Evolutionary conservation across 148 eudicot species (phyloP).

Genomic region (Amaranthus palmeri): DNA sequence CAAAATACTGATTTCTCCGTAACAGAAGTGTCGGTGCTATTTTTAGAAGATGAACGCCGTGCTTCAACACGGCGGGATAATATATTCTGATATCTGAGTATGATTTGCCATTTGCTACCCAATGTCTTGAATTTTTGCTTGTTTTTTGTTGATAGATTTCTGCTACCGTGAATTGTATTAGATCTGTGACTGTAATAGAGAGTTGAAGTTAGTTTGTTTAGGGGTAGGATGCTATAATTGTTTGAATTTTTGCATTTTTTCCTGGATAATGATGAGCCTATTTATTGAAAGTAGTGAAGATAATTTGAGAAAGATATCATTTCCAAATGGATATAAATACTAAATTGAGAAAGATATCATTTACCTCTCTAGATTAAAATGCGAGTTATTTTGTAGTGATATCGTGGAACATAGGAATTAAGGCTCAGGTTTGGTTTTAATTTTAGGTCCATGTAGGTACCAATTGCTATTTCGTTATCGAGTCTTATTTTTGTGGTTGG

Average conservation of each 20-base stretch:
- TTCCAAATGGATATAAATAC: no score
- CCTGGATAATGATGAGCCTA: neutral
- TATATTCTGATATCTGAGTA: neutral
- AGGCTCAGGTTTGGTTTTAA: no score
- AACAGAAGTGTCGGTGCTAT: constrained; percentile 28
- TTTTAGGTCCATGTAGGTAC: no score
- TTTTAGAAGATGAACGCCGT: neutral
- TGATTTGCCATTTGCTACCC: neutral
- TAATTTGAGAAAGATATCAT: neutral
- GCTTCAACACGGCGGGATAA: neutral
- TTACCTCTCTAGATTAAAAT: no score
- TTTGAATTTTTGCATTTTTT: neutral
- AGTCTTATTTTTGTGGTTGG: no score
- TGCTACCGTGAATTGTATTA: neutral
- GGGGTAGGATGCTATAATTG: neutral
- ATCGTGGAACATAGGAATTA: no score
- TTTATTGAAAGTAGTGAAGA: neutral
- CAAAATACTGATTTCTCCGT: constrained; percentile 47
- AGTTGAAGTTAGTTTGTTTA: neutral
- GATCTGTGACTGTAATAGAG: neutral
- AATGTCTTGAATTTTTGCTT: neutral
- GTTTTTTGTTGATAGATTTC: neutral
- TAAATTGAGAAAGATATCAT: no score
- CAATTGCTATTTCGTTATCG: no score
- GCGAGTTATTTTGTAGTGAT: no score